phyloP scores from a whole-genome alignment of 2,329 filamentous ascomycete species.

The Cyclaneusma minus region DNA sequence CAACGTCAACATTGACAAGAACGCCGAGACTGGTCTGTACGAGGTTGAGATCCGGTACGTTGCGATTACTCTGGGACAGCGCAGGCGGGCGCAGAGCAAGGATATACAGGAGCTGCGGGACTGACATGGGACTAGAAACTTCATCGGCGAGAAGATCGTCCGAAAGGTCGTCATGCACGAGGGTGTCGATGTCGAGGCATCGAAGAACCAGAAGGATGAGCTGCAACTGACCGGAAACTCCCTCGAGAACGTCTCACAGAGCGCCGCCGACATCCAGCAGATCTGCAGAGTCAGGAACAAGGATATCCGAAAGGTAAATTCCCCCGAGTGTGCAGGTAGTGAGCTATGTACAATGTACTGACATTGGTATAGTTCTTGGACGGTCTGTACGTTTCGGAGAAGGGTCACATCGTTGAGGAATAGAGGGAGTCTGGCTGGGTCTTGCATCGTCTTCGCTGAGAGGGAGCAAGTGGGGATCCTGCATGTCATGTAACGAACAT shows the following conservation, averaged over 20 bases:
- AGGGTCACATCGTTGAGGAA: constrained; percentile 78
- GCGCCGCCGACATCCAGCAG: constrained; percentile 98
- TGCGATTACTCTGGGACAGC: constrained; percentile 2
- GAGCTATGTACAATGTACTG: constrained; percentile 10
- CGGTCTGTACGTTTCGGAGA: constrained; percentile 99
- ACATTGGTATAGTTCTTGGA: constrained; percentile 69
- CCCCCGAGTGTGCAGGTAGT: constrained; percentile 8
- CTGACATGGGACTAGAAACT: constrained; percentile 74
- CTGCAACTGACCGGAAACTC: constrained; percentile 87
- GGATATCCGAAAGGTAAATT: constrained; percentile 95
- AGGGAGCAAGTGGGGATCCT: too few relatives aligned
- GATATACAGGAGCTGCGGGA: too few relatives aligned
- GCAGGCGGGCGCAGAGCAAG: constrained; percentile 2
- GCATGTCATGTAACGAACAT: too few relatives aligned
- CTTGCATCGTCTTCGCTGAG: too few relatives aligned
- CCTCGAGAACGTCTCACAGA: constrained; percentile 93
- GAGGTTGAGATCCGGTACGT: constrained; percentile 96
- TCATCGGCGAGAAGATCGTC: constrained; percentile 98
- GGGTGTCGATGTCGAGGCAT: constrained; percentile 82
- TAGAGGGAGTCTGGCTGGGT: too few relatives aligned
- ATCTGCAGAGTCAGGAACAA: constrained; percentile 99
- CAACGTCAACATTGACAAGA: constrained; percentile 99
- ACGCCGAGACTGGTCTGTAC: constrained; percentile 70
- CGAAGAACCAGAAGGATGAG: constrained; percentile 94
- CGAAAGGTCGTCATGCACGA: constrained; percentile 77